Base-by-base conservation (phyloP, 2,329 filamentous ascomycete species). In the Ophiobolus disseminans region DNA sequence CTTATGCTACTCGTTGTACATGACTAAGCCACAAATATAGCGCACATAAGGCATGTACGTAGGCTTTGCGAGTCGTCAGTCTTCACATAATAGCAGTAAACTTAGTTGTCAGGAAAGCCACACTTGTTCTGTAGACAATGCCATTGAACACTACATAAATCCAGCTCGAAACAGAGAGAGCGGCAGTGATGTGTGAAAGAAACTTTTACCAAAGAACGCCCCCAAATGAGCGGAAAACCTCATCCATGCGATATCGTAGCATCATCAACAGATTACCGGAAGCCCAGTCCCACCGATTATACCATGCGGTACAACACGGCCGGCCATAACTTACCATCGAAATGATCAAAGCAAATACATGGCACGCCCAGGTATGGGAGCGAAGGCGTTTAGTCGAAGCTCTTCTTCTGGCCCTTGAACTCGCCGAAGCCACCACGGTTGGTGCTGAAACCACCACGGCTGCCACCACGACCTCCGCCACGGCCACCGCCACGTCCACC, bases 341-440 rank as follows among this genome's bases (percentile, higher is more conserved):
- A 22, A 62, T 60, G 38, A 50, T 56, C 54, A 55, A 53, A 57
- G 38, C 54, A 59, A 20, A 58, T 50, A 58, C 51, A 53, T 32
- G 37, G 42, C 36, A 26, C 23, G 39, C 42, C 31, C 23, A 20
- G 21, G 22, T n/a, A n/a, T n/a, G n/a, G n/a, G n/a, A n/a, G n/a
- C n/a, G 16, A 28, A 53, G 37, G 41, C 40, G 45, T 47, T 57
- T 73, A 73, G 73, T 65, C 62, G 39, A 90, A 90, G 58, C 85
- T 89, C 72, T 85, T 86, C 86, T 92, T 94, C 80, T 85, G 88
- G 76, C 90, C 91, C 75, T 85, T 80, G 80, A 88, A 90, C 70
- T 86, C 82, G 51, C 84, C 80, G 65, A 86, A 83, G 66, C 83
- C 83, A 51, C 77, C 78, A 60, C 77, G 75, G 74, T 79, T 79